Evolutionary conservation across 225 moss, liverwort and hornwort genomes (phyloP).

Genomic region (Neckera pumila): DNA sequence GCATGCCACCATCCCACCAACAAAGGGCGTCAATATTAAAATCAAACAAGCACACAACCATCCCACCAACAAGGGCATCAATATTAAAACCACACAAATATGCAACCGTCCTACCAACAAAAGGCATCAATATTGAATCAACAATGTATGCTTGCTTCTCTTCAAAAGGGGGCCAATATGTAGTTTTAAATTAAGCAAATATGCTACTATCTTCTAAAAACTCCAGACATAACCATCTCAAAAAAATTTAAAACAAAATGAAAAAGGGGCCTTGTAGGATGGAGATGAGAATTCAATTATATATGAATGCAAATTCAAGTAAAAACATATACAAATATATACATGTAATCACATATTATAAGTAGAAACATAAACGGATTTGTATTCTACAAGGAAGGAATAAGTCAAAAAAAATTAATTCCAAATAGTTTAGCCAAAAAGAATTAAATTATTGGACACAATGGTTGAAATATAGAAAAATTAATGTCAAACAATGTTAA

Average conservation of each 20-base stretch:
- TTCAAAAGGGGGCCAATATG: rapidly evolving
- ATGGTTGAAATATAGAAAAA: not conserved
- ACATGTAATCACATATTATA: not conserved
- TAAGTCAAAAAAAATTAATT: not conserved
- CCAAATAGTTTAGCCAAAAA: not conserved
- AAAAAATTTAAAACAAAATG: no score
- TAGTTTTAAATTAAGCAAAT: not conserved
- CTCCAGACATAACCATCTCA: not conserved
- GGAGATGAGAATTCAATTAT: not conserved
- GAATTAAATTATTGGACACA: not conserved
- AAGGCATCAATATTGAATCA: not conserved
- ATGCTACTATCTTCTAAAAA: not conserved
- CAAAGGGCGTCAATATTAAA: not conserved
- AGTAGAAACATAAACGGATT: not conserved
- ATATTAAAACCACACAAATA: not conserved
- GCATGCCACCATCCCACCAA: not conserved
- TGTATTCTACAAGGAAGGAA: not conserved
- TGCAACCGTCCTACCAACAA: not conserved
- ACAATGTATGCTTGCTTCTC: not conserved
- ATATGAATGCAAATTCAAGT: not conserved
- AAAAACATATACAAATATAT: not conserved
- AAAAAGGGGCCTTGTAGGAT: rapidly evolving
- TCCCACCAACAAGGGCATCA: not conserved
- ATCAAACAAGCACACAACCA: no score
- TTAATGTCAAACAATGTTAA: no score